Base-by-base conservation (phyloP, 768 basidiomycete genomes). In the Pulveroboletus sp. region DNA sequence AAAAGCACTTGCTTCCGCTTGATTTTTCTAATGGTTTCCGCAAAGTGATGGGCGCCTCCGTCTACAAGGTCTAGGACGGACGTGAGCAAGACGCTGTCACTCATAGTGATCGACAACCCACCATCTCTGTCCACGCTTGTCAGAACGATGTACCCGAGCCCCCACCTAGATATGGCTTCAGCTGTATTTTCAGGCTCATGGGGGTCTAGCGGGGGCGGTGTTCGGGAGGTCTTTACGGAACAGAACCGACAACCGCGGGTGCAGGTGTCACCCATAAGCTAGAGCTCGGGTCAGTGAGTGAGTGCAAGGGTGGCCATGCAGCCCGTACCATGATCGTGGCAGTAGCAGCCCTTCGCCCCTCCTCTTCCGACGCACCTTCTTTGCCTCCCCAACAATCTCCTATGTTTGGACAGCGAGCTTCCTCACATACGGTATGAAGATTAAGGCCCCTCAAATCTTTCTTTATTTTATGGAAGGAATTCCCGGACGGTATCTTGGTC, bases 331-430 rank as follows among this genome's bases (percentile, higher is more conserved):
- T 98, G 66, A 99, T 99, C 3, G 96, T 99, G 11, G 96, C 96
- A 7, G 96, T 99, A 20, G 96, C 96, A 42, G 81, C 79, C 50
- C 82, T 83, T 57, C 86, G 83, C 26, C 82, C 85, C 47, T 89
- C 87, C 50, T 78, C 79, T 45, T 84, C 82, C 7, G 79, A 81
- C 35, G 68, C 74, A 41, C 76, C 80, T 27, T 79, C 74, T 60
- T 83, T 85, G 9, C 93, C 93, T 35, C 96, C 93, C 96, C 96
- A 99, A 62, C 96, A 99, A 63, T 98, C 95, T n/a, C 95, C 96
- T 48, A 99, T 97, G 62, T 99, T 99, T 0, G 96, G 96, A 74
- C 96, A 99, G 54, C 94, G 80, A 30, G 96, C 96, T 67, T 99
- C 96, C 69, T 99, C 96, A 62, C 96, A 99, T 2, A 99, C 96